Base-by-base conservation (phyloP, 805 yeast species). In the Teunomyces atbi region DNA sequence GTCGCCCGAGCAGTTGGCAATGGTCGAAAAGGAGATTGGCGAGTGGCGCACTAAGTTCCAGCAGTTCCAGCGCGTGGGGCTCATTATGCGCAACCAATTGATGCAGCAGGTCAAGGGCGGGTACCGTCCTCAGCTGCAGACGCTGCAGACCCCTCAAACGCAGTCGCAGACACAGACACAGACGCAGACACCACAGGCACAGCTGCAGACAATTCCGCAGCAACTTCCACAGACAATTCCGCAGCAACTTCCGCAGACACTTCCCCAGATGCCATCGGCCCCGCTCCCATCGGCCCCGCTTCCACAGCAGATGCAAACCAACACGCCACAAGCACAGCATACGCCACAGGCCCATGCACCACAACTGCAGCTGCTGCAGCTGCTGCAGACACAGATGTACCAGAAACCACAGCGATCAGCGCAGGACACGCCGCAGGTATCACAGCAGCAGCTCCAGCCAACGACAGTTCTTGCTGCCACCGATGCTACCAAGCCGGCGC, bases 41-140 rank as follows among this genome's bases (percentile, higher is more conserved):
- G 76, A 77, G 32, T 57, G 78, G 52, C 75, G 68, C 47, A 65
- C 63, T 29, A 74, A 78, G 45, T 73, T 73, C 51, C 72, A 74
- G 18, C 76, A 76, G 40, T 80, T 76, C 53, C 78, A 76, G 48
- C 73, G 73, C 46, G 73, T 76, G 41, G 83, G 83, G 1, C 59
- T 69, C 27, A 75, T 72, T 52, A 65, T 79, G 69, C 65, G 69
- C 36, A 65, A 69, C 44, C 74, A 71, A 54, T 60, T 74, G 44
- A 56, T 68, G 37, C 69, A 65, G 37, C 68, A 61, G 54, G 50
- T 44, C 12, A 47, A 44, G 15, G 34, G 27, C 6, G 27, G 30
- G 2, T 13, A 16, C 13, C 30, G n/a, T 28, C 36, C 16, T 10
- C 29, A 15, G 28, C 39, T 33, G 16, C 20, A 32, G 11, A 16